Conservation (phyloP, 805 yeast species). For the Candida hungchunana region DNA sequence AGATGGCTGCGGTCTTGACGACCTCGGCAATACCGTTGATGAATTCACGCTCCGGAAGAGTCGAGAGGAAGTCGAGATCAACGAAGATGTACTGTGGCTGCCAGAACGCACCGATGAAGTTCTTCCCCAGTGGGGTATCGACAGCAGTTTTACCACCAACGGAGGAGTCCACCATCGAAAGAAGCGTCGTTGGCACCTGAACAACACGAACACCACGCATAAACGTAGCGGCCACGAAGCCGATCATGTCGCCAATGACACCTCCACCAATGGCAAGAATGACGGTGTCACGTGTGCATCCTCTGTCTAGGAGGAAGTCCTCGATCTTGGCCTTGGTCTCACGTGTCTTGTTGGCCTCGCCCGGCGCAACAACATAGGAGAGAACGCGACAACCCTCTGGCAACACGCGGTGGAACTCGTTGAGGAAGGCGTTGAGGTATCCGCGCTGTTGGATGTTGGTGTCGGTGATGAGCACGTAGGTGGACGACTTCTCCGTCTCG, state of each 20-base stretch:
- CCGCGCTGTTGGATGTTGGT: constrained; percentile 67
- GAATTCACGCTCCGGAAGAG: constrained; percentile 89
- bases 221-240: constrained; percentile 97
- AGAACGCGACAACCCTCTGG: constrained; percentile 61
- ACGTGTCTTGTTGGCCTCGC: constrained; percentile 86
- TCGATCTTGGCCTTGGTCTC: constrained; percentile 90
- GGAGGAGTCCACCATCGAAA: constrained; percentile 97
- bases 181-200: constrained; percentile 88
- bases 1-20: constrained; percentile 95
- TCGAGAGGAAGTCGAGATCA: constrained; percentile 80
- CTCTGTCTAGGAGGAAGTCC: constrained; percentile 74
- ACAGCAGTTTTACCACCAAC: constrained; percentile 99
- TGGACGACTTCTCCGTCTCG: constrained; percentile 65
- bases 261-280: constrained; percentile 97
- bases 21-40: constrained; percentile 99
- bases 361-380: constrained; percentile 78
- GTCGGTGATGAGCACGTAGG: constrained; percentile 90
- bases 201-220: constrained; percentile 96
- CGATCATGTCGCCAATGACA: constrained; percentile 98
- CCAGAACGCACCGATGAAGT: constrained; percentile 96
- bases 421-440: constrained; percentile 46
- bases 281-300: constrained; percentile 95
- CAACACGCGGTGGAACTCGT: constrained; percentile 39
- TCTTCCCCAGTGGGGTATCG: constrained; percentile 94
- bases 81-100: constrained; percentile 88